A percentile compares a stretch with the other conserved stretches of the same genome.
phyloP scores from a whole-genome alignment of 2,329 filamentous ascomycete genomes.

The Microdochium nivale region DNA sequence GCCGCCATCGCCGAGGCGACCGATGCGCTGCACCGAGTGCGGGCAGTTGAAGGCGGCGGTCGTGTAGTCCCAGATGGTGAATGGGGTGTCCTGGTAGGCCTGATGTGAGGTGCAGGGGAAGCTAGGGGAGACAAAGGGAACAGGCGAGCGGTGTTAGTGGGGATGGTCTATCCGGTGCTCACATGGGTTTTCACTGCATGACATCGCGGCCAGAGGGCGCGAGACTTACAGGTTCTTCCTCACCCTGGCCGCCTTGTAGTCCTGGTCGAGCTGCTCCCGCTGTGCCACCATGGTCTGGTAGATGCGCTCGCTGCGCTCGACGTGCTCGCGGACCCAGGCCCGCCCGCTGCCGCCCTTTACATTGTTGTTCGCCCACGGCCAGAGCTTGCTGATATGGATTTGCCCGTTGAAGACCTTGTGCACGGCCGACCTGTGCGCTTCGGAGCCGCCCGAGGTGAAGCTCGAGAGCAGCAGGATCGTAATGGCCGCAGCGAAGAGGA shows the following conservation, averaged over 20 bases:
- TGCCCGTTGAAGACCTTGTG: neutral
- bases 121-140: neutral
- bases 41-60: slow-evolving; percentile 29
- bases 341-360: neutral
- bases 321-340: neutral
- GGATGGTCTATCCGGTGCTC: too few species aligned
- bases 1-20: slow-evolving; percentile 29
- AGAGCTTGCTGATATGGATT: neutral
- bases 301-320: neutral
- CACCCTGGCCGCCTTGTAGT: neutral
- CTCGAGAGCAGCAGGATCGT: neutral
- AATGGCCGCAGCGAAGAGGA: neutral
- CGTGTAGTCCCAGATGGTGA: slow-evolving; percentile 29
- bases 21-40: slow-evolving; percentile 28
- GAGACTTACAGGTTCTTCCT: neutral
- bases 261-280: neutral
- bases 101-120: neutral
- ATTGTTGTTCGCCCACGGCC: neutral
- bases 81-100: slow-evolving; percentile 13
- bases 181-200: too few species aligned
- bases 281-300: neutral
- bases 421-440: neutral
- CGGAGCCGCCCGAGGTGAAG: neutral
- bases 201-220: too few species aligned
- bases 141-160: neutral